phyloP scores from a whole-genome alignment of 2,329 filamentous ascomycete species.

The Fusarium sp. region DNA sequence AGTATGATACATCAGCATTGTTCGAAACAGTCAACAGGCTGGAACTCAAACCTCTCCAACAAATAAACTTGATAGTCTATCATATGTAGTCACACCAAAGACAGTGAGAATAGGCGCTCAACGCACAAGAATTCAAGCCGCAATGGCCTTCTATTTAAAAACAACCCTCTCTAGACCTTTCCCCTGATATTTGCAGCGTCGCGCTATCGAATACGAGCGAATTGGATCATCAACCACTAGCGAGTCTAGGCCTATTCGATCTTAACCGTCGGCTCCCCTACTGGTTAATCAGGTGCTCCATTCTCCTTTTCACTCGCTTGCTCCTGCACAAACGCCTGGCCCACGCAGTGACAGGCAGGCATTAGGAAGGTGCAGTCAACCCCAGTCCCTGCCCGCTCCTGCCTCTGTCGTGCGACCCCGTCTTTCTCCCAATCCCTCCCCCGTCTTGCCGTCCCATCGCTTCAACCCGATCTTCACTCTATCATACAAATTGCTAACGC shows the following conservation, averaged over 20 bases:
- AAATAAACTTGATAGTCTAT: constrained; percentile 7
- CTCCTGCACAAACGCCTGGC: constrained; percentile 35
- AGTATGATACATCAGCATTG: neutral
- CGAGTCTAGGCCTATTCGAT: constrained; percentile 35
- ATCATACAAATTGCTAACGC: constrained; percentile 40
- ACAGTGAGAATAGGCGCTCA: constrained; percentile 14
- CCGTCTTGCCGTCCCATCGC: constrained; percentile 32
- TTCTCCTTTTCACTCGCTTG: constrained; percentile 33
- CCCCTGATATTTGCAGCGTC: constrained; percentile 30
- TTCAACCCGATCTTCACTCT: constrained; percentile 37
- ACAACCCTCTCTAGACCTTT: neutral
- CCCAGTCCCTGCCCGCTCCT: constrained; percentile 34
- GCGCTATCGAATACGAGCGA: constrained; percentile 29
- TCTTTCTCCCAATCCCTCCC: constrained; percentile 33
- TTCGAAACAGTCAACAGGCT: neutral
- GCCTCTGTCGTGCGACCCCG: constrained; percentile 40
- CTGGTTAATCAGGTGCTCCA: constrained; percentile 24
- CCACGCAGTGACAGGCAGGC: constrained; percentile 38
- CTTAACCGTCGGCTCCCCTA: constrained; percentile 11
- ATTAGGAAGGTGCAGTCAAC: constrained; percentile 39
- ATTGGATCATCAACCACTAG: constrained; percentile 9
- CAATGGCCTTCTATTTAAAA: constrained; percentile 16
- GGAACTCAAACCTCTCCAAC: constrained; percentile 16
- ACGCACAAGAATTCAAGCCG: constrained; percentile 7
- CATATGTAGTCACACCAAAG: constrained; percentile 6